These are phyloP conservation scores for Microsporum canis DNA, from an alignment of 2,329 filamentous ascomycete species.

Conservation along the genomic window DNA sequence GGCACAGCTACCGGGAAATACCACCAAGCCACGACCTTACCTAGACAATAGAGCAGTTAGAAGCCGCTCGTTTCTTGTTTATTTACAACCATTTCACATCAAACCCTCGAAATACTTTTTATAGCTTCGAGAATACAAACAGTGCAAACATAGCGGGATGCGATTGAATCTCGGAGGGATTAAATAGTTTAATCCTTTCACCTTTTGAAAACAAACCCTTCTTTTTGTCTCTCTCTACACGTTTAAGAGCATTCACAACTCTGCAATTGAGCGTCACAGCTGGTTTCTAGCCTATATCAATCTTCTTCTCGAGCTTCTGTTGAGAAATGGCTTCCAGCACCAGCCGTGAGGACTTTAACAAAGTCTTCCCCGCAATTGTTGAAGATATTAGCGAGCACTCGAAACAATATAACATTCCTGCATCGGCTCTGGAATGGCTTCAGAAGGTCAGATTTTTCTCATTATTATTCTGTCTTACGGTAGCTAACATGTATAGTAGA, in stretches of 20 bases:
- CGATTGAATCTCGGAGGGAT: background rate
- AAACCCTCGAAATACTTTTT: background rate
- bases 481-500: slow-evolving; percentile 40
- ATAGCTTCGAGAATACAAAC: slow-evolving; percentile 16
- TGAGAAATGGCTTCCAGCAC: slow-evolving; percentile 57
- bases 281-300: background rate
- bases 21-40: background rate
- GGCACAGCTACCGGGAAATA: background rate
- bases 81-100: background rate
- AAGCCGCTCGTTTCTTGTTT: background rate
- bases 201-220: background rate
- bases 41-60: background rate
- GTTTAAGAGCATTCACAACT: background rate
- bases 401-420: slow-evolving; percentile 69
- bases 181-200: no score
- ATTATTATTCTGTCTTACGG: background rate
- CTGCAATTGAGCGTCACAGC: background rate
- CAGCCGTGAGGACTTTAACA: slow-evolving; percentile 64
- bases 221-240: background rate
- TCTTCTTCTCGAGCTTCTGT: background rate
- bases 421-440: slow-evolving; percentile 75
- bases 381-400: slow-evolving; percentile 70
- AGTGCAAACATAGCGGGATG: slow-evolving; percentile 19
- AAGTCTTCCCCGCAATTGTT: slow-evolving; percentile 75
- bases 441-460: slow-evolving; percentile 49